phyloP scores from a whole-genome alignment of 2,329 filamentous ascomycete species.

The Penicillium vulpinum region DNA sequence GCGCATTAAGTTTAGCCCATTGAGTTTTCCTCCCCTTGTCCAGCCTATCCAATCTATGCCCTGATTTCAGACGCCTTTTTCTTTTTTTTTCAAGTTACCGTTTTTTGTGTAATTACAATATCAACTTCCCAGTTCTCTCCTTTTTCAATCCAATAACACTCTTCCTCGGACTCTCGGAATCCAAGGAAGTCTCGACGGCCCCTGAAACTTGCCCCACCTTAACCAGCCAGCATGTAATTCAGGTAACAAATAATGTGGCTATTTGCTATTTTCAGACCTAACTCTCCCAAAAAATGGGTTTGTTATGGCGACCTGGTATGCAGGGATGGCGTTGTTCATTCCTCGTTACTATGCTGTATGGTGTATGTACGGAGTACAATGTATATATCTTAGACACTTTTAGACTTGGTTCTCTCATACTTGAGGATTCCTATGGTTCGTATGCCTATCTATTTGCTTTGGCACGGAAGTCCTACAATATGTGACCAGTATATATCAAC shows the following conservation, averaged over 20 bases:
- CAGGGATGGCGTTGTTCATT: slow-evolving; percentile 32
- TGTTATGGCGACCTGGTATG: slow-evolving; percentile 31
- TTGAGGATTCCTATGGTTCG: background rate
- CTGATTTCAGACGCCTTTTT: too few relatives aligned
- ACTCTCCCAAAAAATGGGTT: background rate
- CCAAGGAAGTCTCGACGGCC: slow-evolving; percentile 30
- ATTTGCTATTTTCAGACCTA: too few relatives aligned
- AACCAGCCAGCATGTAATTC: slow-evolving; percentile 14
- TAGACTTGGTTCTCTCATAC: background rate
- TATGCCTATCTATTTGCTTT: background rate
- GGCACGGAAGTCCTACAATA: background rate
- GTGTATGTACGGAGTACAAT: background rate
- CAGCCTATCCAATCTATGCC: too few relatives aligned
- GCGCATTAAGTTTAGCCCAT: background rate
- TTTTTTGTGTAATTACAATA: too few relatives aligned
- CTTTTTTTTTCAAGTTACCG: slow-evolving; percentile 9
- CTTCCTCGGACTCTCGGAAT: slow-evolving; percentile 9
- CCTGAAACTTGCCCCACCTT: slow-evolving; percentile 34
- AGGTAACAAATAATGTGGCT: slow-evolving; percentile 23
- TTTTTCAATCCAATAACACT: slow-evolving; percentile 12
- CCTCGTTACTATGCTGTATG: slow-evolving; percentile 24
- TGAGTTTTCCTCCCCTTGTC: too few relatives aligned
- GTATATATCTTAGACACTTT: background rate
- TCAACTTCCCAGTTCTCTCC: background rate
- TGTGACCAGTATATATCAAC: background rate